A percentile compares a stretch with the other conserved stretches of the same genome.
phyloP scores from a whole-genome alignment of 148 eudicot genomes.

The Cornus controversa region DNA sequence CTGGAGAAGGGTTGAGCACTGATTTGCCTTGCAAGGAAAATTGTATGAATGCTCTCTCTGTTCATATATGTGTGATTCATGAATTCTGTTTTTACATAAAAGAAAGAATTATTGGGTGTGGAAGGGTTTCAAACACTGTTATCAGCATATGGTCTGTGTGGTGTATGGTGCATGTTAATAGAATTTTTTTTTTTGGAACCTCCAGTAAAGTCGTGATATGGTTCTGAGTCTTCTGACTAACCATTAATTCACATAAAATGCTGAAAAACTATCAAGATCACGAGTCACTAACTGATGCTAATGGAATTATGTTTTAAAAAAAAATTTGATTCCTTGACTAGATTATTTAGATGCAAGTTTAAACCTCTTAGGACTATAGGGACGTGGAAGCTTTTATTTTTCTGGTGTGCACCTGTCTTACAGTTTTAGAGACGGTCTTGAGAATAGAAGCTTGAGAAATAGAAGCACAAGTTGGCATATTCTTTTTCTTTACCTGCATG shows the following conservation, averaged over 20 bases:
- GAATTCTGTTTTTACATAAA: not conserved
- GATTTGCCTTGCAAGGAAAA: not conserved
- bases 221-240: not conserved
- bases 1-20: conserved; percentile 4
- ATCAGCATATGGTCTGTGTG: not conserved
- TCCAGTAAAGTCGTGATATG: not conserved
- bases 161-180: not conserved
- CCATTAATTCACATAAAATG: not conserved
- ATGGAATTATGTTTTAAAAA: too few relatives aligned
- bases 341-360: too few relatives aligned
- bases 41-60: conserved; percentile 17
- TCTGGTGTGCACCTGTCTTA: too few relatives aligned
- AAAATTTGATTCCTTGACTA: not conserved
- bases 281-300: too few relatives aligned
- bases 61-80: not conserved
- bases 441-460: too few relatives aligned
- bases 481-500: too few relatives aligned
- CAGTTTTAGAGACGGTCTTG: too few relatives aligned
- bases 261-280: not conserved
- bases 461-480: too few relatives aligned
- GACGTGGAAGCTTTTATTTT: too few relatives aligned
- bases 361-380: too few relatives aligned
- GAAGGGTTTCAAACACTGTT: not conserved
- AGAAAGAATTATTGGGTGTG: not conserved
- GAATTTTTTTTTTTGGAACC: not conserved